A percentile compares a stretch with the other conserved stretches of the same genome.
Evolutionary conservation across 2,329 filamentous ascomycete species (phyloP).

Genomic region (Cercospora janseana): DNA sequence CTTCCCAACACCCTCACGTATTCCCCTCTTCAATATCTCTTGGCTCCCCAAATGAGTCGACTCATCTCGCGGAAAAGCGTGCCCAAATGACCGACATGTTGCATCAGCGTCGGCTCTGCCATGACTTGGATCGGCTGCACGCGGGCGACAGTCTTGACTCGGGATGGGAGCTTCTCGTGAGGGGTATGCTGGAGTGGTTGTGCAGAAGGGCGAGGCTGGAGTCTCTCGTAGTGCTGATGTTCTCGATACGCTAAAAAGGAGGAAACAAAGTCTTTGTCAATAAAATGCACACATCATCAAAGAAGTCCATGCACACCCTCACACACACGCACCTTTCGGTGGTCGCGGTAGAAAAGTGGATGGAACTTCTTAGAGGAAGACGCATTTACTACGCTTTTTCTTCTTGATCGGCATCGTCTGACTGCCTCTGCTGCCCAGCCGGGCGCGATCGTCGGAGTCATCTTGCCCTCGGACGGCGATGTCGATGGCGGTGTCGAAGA

Average conservation of each 20-base stretch:
- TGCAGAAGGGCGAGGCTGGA: constrained; percentile 10
- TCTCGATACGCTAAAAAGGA: constrained; percentile 9
- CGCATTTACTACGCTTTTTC: constrained; percentile 83
- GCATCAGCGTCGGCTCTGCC: constrained; percentile 12
- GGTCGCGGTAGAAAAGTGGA: constrained; percentile 7
- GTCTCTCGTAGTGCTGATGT: constrained; percentile 11
- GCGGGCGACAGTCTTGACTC: constrained; percentile 5
- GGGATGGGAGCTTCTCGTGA: constrained; percentile 1
- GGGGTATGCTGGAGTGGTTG: constrained; percentile 8
- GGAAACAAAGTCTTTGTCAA: constrained; percentile 13
- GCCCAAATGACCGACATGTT: constrained; percentile 13
- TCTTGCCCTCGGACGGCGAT: constrained; percentile 76
- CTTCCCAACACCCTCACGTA: too few species aligned
- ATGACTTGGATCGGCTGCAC: constrained; percentile 11
- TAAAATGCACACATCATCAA: constrained; percentile 14
- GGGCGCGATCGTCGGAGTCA: constrained; percentile 45
- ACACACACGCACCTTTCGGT: constrained; percentile 12
- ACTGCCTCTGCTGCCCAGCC: constrained; percentile 40
- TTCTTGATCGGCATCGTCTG: constrained; percentile 51
- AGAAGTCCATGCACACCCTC: background rate
- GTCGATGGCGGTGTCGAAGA: constrained; percentile 88
- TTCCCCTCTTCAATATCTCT: constrained; percentile 3
- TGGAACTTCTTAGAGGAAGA: constrained; percentile 61
- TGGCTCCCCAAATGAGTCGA: constrained; percentile 11
- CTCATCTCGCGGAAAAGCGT: constrained; percentile 18